Conservation (phyloP, 2,329 filamentous ascomycete genomes). For the Pestalotiopsis sp. region DNA sequence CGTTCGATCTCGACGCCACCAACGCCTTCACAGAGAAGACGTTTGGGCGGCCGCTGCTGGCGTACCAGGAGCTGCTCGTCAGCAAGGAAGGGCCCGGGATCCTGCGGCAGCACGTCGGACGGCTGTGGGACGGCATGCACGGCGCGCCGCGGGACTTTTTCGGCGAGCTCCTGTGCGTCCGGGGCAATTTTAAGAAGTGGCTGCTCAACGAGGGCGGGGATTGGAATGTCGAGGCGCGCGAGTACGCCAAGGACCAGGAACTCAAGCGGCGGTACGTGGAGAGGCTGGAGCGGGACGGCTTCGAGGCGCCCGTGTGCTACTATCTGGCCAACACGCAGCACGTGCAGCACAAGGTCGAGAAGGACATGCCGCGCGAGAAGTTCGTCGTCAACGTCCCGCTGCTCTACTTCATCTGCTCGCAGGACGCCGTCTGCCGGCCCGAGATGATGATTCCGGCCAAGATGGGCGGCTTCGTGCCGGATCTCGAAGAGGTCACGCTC, state of each 20-base stretch:
- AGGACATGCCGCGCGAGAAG: conserved; percentile 17
- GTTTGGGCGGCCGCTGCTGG: conserved; percentile 39
- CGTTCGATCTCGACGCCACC: conserved; percentile 39
- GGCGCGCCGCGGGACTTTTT: conserved; percentile 33
- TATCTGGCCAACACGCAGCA: conserved; percentile 26
- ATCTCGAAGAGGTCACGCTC: conserved; percentile 21
- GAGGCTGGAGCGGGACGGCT: conserved; percentile 28
- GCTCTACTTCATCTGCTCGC: conserved; percentile 28
- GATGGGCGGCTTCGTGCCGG: conserved; percentile 25
- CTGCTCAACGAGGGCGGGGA: conserved; percentile 22
- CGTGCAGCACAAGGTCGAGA: conserved; percentile 26
- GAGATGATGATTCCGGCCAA: conserved; percentile 19
- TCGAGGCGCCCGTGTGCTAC: conserved; percentile 30
- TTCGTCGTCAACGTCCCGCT: conserved; percentile 28
- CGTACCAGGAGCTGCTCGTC: conserved; percentile 51
- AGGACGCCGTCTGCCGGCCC: conserved; percentile 30
- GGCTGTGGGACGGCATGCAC: conserved; percentile 37
- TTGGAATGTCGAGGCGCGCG: conserved; percentile 22
- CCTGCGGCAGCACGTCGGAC: conserved; percentile 41
- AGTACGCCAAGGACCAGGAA: conserved; percentile 27
- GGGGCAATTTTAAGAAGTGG: conserved; percentile 36
- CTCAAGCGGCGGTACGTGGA: conserved; percentile 28
- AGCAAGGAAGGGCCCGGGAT: conserved; percentile 39
- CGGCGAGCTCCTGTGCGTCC: conserved; percentile 38
- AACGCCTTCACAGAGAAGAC: conserved; percentile 34